Base-by-base conservation (phyloP, 305 asterid species). In the Striga hermonthica region DNA sequence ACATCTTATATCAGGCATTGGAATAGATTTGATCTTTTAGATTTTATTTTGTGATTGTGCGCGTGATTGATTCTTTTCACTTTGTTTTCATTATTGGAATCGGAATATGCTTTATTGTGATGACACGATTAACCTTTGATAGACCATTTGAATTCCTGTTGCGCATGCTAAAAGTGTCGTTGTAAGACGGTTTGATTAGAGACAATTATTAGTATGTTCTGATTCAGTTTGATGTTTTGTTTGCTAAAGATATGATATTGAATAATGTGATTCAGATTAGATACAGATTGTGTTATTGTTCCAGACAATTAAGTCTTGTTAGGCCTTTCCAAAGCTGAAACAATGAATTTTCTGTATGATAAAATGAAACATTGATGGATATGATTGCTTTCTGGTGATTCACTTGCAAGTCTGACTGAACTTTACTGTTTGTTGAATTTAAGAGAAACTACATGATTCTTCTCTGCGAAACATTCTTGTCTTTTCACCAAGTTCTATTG, bases 71-170 rank as follows among this genome's bases (percentile, higher is more conserved):
- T 41, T 50, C 57, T 50, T 16, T 15, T 6, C 16, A 15, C 56
- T 41, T 6, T 5, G 47, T 67, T 67, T 57, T 57, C 53, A 48
- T 66, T 48, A 56, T 31, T 65, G 6, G 50, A 54, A 7, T 60
- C 64, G 76, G 22, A 35, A 37, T 38, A 12, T 4, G 8, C 52
- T 7, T 15, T 3, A 10, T 5, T 62, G 15, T 57, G 11, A 3
- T 57, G 62, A 9, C n/a, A 8, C 0, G 35, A 12, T 14, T 69
- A 34, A 56, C 39, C 38, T 38, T 16, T 16, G 53, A 4, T 50
- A 1, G 16, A 6, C 36, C 7, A 13, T 53, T 39, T 53, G 16
- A 15, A 39, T 6, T 36, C 9, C 31, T 22, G 31, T 0, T 22
- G 31, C 31, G 31, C 2, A 22, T 22, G 31, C 31, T 22, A 22